Evolutionary conservation across 2,329 filamentous ascomycete species (phyloP).

Genomic region (Verticillium tricorpus): DNA sequence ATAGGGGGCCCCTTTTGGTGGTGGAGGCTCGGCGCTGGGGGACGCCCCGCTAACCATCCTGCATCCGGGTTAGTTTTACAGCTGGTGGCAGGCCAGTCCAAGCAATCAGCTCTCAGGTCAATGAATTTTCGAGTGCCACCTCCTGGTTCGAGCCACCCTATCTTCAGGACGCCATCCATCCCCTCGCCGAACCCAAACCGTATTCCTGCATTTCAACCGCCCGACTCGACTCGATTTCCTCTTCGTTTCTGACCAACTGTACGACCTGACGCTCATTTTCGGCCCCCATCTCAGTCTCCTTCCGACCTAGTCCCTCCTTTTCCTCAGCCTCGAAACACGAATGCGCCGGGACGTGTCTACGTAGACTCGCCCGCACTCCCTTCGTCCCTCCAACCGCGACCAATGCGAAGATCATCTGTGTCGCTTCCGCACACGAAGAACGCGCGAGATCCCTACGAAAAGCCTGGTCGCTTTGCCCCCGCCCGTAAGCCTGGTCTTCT

Average conservation of each 20-base stretch:
- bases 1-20: not conserved
- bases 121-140: not conserved
- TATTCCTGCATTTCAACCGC: not conserved
- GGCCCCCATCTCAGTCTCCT: constrained; percentile 6
- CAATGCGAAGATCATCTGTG: constrained; percentile 62
- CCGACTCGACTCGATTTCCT: not conserved
- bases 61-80: not conserved
- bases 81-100: not conserved
- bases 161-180: not conserved
- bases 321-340: constrained; percentile 1
- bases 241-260: not conserved
- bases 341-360: constrained; percentile 9
- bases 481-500: constrained; percentile 42
- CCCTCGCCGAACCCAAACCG: not conserved
- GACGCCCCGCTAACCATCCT: not conserved
- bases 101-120: not conserved
- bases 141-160: not conserved
- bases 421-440: constrained; percentile 58
- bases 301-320: constrained; percentile 3
- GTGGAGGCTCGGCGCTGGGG: not conserved
- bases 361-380: not conserved
- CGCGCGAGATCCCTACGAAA: constrained; percentile 60
- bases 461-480: constrained; percentile 54
- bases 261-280: not conserved
- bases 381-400: constrained; percentile 3